Percentiles rank a stretch among this genome's conserved stretches.
Evolutionary conservation across 2,329 filamentous ascomycete species (phyloP).

Genomic region (Aureobasidium sp.): DNA sequence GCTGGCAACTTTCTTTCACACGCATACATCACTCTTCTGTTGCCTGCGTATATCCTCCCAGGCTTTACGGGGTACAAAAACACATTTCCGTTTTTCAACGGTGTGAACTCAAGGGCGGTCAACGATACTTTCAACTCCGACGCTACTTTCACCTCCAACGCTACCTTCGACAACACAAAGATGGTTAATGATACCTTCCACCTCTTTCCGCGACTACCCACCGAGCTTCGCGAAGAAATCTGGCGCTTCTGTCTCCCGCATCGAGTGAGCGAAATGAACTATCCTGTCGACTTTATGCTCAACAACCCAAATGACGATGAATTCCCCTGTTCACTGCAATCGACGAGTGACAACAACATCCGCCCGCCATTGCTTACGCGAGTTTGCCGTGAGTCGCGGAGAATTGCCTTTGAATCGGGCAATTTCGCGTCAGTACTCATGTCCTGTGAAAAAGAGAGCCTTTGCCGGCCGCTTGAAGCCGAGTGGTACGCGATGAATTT

Average conservation of each 20-base stretch:
- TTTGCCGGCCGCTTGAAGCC: not conserved
- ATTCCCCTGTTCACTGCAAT: not conserved
- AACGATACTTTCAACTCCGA: no score
- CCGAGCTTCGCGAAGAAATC: conserved; percentile 14
- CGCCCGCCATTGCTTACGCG: conserved; percentile 13
- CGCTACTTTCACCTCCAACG: no score
- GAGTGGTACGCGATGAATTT: not conserved
- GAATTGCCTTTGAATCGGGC: conserved; percentile 7
- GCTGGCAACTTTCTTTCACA: not conserved
- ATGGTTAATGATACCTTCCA: conserved; percentile 14
- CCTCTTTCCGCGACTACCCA: conserved; percentile 13
- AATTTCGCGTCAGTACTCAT: not conserved
- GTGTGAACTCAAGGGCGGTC: not conserved
- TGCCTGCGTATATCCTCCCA: not conserved
- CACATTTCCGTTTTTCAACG: not conserved
- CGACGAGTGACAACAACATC: conserved; percentile 4
- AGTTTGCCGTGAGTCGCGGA: conserved; percentile 13
- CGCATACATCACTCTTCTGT: not conserved
- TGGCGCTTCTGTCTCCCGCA: conserved; percentile 16
- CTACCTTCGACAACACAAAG: no score
- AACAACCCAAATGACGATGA: not conserved
- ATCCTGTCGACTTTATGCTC: not conserved
- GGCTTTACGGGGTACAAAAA: not conserved
- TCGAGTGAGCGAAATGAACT: conserved; percentile 13
- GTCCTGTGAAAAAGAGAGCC: not conserved